phyloP scores from a whole-genome alignment of 208 protist genomes.

The Acanthamoeba castellanii region DNA sequence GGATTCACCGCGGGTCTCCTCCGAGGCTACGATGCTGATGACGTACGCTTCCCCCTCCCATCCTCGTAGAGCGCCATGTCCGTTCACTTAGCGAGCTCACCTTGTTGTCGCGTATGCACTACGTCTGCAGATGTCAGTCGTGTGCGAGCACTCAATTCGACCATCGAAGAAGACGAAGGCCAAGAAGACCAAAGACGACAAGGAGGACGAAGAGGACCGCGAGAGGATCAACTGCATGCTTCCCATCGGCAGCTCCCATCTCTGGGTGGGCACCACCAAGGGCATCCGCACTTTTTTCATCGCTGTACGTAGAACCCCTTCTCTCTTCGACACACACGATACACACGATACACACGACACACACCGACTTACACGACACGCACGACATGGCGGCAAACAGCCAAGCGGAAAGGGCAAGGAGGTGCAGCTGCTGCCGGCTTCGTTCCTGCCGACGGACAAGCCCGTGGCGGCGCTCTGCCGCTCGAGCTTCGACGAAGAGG shows the following conservation, averaged over 20 bases:
- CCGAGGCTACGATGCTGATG: not conserved
- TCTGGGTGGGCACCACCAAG: constrained; percentile 60
- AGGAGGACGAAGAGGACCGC: constrained; percentile 46
- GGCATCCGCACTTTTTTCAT: constrained; percentile 34
- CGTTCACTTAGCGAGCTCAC: not conserved
- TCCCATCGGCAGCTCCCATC: not conserved
- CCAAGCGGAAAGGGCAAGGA: not conserved
- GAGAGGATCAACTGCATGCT: constrained; percentile 40
- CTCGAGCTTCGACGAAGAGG: not conserved
- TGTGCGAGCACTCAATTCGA: constrained; percentile 35
- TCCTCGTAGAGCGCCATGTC: too few species aligned
- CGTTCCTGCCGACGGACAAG: constrained; percentile 24
- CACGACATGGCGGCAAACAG: not conserved
- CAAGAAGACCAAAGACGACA: not conserved
- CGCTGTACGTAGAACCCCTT: not conserved
- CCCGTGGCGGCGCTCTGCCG: not conserved
- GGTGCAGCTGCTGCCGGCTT: not conserved
- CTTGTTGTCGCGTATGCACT: not conserved
- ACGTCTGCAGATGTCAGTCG: not conserved
- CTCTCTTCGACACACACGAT: not conserved
- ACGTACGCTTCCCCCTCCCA: not conserved
- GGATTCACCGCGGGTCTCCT: constrained; percentile 8
- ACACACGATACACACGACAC: too few species aligned
- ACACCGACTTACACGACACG: not conserved
- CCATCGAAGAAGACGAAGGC: constrained; percentile 6